phyloP scores from a whole-genome alignment of 1,139 yeast genomes.

The Blastobotrys serpentis region DNA sequence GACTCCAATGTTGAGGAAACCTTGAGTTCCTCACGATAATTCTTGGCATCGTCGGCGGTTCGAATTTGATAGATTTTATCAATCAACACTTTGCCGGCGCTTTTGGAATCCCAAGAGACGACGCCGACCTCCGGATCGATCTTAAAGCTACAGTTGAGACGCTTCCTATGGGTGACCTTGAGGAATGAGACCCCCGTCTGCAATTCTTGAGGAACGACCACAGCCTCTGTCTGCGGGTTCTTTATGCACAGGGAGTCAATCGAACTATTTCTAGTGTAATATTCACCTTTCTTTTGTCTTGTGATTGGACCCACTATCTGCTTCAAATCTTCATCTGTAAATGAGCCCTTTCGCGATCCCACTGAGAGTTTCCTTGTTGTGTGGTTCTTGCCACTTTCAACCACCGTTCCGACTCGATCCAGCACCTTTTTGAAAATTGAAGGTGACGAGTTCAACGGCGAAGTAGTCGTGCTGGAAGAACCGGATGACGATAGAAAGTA shows the following conservation, averaged over 20 bases:
- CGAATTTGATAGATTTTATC: constrained; percentile 73
- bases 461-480: neutral
- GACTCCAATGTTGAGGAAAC: constrained; percentile 63
- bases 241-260: constrained; percentile 9
- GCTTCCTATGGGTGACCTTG: constrained; percentile 68
- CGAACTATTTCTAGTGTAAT: neutral
- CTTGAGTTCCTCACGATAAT: constrained; percentile 80
- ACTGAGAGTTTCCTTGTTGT: constrained; percentile 3
- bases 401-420: constrained; percentile 17
- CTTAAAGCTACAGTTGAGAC: constrained; percentile 51
- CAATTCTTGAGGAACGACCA: constrained; percentile 21
- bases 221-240: constrained; percentile 2
- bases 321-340: neutral
- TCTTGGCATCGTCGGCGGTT: constrained; percentile 67
- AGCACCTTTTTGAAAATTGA: constrained; percentile 13
- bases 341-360: neutral
- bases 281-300: constrained; percentile 2
- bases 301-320: constrained; percentile 8
- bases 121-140: constrained; percentile 47
- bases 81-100: constrained; percentile 53
- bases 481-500: neutral
- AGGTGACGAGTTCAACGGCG: constrained; percentile 5
- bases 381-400: constrained; percentile 13
- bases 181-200: constrained; percentile 46
- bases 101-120: constrained; percentile 52